Conservation (phyloP, 495 filamentous ascomycete genomes). For the Xylaria scruposa region DNA sequence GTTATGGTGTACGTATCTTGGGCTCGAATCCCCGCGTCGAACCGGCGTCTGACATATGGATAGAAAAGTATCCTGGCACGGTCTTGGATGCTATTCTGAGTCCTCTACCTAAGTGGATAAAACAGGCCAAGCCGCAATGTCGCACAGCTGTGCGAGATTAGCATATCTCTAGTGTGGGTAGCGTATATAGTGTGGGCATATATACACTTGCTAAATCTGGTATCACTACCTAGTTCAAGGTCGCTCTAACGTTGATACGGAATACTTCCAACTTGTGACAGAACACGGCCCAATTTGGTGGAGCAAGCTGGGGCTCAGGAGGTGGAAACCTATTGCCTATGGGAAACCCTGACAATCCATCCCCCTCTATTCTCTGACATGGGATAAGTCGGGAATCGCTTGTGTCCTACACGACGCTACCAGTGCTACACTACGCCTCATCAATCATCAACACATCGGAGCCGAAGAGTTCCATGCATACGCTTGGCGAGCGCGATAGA, state of each 20-base stretch:
- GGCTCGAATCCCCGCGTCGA: background rate
- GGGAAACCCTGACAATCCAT: background rate
- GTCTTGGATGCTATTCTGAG: constrained; percentile 10
- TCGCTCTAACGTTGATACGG: constrained; percentile 25
- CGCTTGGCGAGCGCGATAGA: constrained; percentile 17
- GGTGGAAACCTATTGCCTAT: background rate
- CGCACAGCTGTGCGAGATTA: constrained; percentile 25
- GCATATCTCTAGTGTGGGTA: constrained; percentile 21
- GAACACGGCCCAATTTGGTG: constrained; percentile 14
- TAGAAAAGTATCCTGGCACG: background rate
- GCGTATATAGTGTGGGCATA: background rate
- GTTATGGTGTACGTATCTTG: background rate
- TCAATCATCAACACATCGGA: constrained; percentile 17
- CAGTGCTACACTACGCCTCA: constrained; percentile 17
- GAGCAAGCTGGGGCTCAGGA: constrained; percentile 27
- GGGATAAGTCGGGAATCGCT: constrained; percentile 8
- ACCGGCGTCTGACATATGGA: constrained; percentile 6
- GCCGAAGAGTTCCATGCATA: constrained; percentile 26
- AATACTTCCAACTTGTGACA: constrained; percentile 12
- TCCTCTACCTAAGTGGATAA: background rate
- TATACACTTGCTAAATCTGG: constrained; percentile 19
- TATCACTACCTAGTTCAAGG: background rate
- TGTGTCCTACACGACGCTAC: constrained; percentile 6
- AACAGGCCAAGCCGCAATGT: constrained; percentile 12
- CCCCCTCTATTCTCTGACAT: constrained; percentile 12